phyloP scores from a whole-genome alignment of 495 filamentous ascomycete species.

The Evernia prunastri region DNA sequence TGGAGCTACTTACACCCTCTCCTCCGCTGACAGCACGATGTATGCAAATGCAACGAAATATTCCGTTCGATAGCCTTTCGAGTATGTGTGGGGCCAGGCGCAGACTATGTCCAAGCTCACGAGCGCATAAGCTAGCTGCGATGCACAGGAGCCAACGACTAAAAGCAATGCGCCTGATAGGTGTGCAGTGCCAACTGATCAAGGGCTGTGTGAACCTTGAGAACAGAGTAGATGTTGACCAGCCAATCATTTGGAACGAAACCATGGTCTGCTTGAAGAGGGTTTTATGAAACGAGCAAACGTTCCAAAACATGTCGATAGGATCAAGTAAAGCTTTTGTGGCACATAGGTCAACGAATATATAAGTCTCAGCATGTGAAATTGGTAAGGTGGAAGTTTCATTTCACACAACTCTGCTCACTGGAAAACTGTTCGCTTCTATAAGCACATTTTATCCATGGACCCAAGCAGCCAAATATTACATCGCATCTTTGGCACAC shows the following conservation, averaged over 20 bases:
- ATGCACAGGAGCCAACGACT: neutral
- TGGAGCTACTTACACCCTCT: too few species aligned
- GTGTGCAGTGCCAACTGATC: neutral
- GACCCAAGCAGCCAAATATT: neutral
- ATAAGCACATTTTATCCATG: neutral
- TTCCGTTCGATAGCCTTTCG: too few species aligned
- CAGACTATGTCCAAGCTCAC: neutral
- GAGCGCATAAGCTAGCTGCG: neutral
- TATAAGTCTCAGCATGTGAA: neutral
- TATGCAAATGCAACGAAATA: neutral
- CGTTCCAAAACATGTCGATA: neutral
- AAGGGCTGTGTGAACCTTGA: neutral
- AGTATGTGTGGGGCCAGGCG: neutral
- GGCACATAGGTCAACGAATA: neutral
- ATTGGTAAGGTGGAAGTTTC: neutral
- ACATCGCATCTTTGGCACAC: too few species aligned
- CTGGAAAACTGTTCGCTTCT: neutral
- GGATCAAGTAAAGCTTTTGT: neutral
- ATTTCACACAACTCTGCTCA: neutral
- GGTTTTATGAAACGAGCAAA: too few species aligned
- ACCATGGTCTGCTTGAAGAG: too few species aligned
- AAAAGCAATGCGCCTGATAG: neutral
- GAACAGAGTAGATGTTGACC: neutral
- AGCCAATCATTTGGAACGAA: neutral
- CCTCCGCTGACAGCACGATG: neutral